Evolutionary conservation across 805 yeast species (phyloP), one percentile per base, ranked within the genome.

Genomic region (Wickerhamomyces xylosicus): DNA sequence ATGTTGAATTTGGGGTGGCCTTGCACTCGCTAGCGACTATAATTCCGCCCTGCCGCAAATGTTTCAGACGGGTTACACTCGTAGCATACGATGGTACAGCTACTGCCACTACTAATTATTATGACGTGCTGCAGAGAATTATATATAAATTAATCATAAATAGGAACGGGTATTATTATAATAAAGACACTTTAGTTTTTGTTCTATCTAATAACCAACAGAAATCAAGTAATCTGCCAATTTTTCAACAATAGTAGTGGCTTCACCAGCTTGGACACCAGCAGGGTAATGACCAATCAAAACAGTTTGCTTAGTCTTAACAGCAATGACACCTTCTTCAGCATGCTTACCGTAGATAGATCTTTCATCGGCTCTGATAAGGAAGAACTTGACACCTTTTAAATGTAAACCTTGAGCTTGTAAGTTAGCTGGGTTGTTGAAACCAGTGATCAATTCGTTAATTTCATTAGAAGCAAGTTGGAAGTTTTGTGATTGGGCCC

Each of bases 221-320:
- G 86, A 69, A 58, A 90, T 86, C 64, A 92, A 73, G 58, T 92
- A 89, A 60, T 92, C 97, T 35, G 95, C 97, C 67, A 92, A 72
- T 57, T 86, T 90, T 63, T 92, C 98, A 41, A 90, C 95, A 47
- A 89, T 84, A 54, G 82, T 77, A 43, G 97, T 84, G 38, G 97
- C 97, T 58, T 85, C 95, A 51, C 95, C 96, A 25, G 97, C 85
- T 61, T 80, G 90, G 35, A 85, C 82, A 40, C 89, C 89, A 11
- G 84, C 75, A 14, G 95, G 92, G 59, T 92, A 92, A 62, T 92
- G 97, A n/a, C 92, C 96, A 52, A 92, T 66, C 56, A 92, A 64
- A 41, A 92, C 77, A 22, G 97, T 87, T 64, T 90, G 97, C 57
- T 78, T 85, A 40, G 97, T 87, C 71, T 95, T 84, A 35, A 90